A percentile compares a stretch with the other conserved stretches of the same genome.
Conservation (phyloP, 2,329 filamentous ascomycete genomes). For the Camptophora hylomeconis region DNA sequence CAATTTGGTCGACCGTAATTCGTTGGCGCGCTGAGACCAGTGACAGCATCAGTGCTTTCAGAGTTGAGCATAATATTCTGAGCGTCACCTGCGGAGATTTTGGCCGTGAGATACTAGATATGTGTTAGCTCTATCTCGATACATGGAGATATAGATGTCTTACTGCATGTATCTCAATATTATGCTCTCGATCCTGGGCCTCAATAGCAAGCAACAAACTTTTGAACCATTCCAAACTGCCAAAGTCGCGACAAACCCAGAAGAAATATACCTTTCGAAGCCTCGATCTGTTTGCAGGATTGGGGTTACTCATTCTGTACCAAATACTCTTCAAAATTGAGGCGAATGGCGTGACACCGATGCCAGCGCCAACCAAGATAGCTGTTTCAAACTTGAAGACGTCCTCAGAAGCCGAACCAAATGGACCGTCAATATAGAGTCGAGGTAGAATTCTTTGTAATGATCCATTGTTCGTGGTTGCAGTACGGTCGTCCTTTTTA, state of each 20-base stretch:
- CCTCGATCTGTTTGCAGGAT: constrained; percentile 59
- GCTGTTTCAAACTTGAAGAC: constrained; percentile 53
- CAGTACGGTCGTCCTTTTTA: constrained; percentile 40
- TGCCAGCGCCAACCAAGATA: constrained; percentile 37
- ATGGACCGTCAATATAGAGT: constrained; percentile 73
- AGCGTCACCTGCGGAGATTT: constrained; percentile 73
- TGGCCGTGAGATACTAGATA: constrained; percentile 61
- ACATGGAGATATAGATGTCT: constrained; percentile 13
- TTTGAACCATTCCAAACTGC: constrained; percentile 81
- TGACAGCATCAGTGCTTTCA: constrained; percentile 73
- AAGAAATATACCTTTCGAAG: constrained; percentile 84
- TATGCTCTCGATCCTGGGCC: constrained; percentile 68
- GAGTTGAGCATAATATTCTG: constrained; percentile 84
- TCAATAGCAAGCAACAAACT: constrained; percentile 74
- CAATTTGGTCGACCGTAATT: constrained; percentile 81
- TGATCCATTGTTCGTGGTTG: constrained; percentile 48
- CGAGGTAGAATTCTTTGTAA: constrained; percentile 60
- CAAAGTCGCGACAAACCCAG: constrained; percentile 83
- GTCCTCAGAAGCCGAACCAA: constrained; percentile 74
- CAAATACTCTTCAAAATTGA: constrained; percentile 66
- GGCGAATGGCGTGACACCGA: constrained; percentile 40
- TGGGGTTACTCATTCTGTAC: constrained; percentile 59
- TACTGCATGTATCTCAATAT: constrained; percentile 74
- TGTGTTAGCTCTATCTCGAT: constrained; percentile 1
- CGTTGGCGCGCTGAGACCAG: constrained; percentile 65